Base-by-base conservation (phyloP, 148 eudicot genomes). In the Nyssa sinensis region DNA sequence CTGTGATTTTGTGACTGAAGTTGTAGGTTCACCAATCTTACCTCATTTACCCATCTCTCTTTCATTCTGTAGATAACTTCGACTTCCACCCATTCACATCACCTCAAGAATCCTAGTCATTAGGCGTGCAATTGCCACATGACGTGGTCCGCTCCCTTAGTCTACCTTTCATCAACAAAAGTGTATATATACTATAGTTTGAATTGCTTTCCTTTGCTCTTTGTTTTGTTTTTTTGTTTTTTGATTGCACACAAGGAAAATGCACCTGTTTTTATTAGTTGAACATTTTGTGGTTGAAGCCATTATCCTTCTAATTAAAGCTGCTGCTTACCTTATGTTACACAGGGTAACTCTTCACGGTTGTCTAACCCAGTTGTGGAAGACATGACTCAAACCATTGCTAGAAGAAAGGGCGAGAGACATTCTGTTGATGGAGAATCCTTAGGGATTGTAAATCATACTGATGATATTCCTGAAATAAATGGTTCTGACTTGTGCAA, bases 341-440 rank as follows among this genome's bases (percentile, higher is more conserved):
- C 35, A 49, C 84, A 86, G 84, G 77, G 68, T 70, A 37, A 64
- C 11, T 44, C 37, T 62, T 74, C 84, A 75, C 37, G 34, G 65
- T 63, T 71, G 33, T 71, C 82, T 39, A 71, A 41, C 41, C 60
- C 53, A 53, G 74, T 62, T 31, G 62, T 58, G 34, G 71, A 63
- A 59, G 66, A 66, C 65, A 39, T 19, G 57, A 31, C 51, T 79
- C 77, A 34, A 28, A n/a, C 33, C 23, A 74, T 57, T 74, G 14
- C 71, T 71, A 77, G 47, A 57, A 74, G 41, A 30, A 69, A 74
- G 75, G 71, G 53, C 69, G 78, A 73, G 33, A 53, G 69, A 53
- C 62, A 44, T 33, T 74, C 70, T 64, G 74, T 65, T 73, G 73
- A 71, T 62, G 79, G 57, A 74, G 77, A 74, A 72, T 59, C 79